A percentile compares a stretch with the other conserved stretches of the same genome.
phyloP scores from a whole-genome alignment of 2,329 filamentous ascomycete species.

The Pestalotiopsis sp. region DNA sequence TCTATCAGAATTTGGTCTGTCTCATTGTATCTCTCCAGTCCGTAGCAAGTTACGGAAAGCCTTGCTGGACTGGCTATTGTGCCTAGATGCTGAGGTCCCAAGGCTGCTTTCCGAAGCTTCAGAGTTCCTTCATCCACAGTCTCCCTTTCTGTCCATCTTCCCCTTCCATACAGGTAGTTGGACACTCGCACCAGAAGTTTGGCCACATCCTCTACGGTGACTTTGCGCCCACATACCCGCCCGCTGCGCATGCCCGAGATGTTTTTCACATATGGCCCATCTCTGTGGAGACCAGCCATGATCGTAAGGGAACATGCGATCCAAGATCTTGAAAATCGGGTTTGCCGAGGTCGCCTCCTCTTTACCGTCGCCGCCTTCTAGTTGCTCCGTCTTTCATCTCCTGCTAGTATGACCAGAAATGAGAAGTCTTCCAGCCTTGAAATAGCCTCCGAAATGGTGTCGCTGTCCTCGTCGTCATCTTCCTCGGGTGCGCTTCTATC shows the following conservation, averaged over 20 bases:
- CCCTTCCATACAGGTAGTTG: constrained; percentile 24
- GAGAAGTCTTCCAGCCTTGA: constrained; percentile 36
- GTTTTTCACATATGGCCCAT: constrained; percentile 28
- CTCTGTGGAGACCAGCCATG: no score
- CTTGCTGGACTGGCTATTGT: no score
- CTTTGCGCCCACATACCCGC: constrained; percentile 27
- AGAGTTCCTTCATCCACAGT: constrained; percentile 20
- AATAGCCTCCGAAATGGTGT: constrained; percentile 21
- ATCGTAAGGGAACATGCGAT: not conserved
- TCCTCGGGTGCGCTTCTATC: not conserved
- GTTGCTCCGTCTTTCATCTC: not conserved
- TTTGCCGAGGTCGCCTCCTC: not conserved
- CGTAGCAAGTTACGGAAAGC: no score
- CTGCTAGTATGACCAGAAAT: constrained; percentile 27
- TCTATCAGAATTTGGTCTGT: no score
- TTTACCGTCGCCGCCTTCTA: not conserved
- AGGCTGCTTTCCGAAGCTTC: constrained; percentile 17
- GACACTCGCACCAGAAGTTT: constrained; percentile 21
- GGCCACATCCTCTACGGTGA: constrained; percentile 16
- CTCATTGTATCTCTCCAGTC: no score
- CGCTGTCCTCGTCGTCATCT: not conserved
- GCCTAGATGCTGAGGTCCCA: not conserved
- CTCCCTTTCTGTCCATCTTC: constrained; percentile 29
- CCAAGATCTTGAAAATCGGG: not conserved
- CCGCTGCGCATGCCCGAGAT: constrained; percentile 31